Evolutionary conservation across 2,329 filamentous ascomycete species (phyloP), one percentile per base, ranked within the genome.

Genomic region (Colletotrichum liaoningense): DNA sequence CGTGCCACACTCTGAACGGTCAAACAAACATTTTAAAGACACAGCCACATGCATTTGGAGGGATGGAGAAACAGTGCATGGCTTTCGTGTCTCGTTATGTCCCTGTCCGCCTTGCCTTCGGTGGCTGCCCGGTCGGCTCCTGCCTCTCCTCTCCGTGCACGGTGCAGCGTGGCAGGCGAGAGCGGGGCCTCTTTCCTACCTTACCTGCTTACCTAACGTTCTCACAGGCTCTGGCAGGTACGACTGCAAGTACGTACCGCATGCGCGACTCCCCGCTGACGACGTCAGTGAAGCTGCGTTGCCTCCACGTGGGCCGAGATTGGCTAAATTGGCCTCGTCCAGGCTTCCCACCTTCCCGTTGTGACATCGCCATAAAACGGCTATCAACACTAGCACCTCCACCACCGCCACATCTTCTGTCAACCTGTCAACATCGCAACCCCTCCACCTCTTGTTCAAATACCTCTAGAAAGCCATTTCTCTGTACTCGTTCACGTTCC

Each of bases 281-380:
- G 58, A 73, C 70, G 70, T 73, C 60, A 70, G 67, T 70, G 70
- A 73, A 67, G 70, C 67, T 52, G 56, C 35, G 38, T 69, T 58
- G 58, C 65, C 58, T 63, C 64, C 69, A 72, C 69, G 64, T 72
- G 69, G 64, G 58, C 42, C n/a, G n/a, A 22, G n/a, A 22, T 28
- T 65, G 46, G 38, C 35, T 7, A 22, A 14, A 22, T 28, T 65
- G 46, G 38, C 35, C 35, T 60, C 35, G 9, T 52, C 57, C 63
- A 54, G 58, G 52, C 4, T 64, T 33, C 26, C 14, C 55, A 56
- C 14, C 55, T 33, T 9, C 54, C 30, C 12, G 1, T 46, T 26
- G 35, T 28, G 49, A 35, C 46, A 63, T 63, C 28, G 60, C 60
- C 60, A 35, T 54, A 26, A 35, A 63, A 22, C 66, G 9, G 1